These are phyloP conservation scores for Lyophyllum shimeji DNA, from an alignment of 768 basidiomycete species.

Conservation along the genomic window DNA sequence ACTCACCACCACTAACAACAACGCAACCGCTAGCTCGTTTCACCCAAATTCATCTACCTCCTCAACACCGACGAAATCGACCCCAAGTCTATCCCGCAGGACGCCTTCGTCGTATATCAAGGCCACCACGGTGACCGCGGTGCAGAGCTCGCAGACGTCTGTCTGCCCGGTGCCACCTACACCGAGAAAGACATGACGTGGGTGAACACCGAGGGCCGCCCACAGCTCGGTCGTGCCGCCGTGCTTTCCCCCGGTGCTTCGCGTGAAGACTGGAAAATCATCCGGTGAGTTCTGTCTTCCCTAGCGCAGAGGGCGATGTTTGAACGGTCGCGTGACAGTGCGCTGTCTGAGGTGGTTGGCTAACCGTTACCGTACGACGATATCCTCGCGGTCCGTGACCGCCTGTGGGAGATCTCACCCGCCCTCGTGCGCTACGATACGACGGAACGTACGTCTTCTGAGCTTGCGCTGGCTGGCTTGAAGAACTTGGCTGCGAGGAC, in stretches of 20 bases:
- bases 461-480: conserved; percentile 71
- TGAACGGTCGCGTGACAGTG: conserved; percentile 41
- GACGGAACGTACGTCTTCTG: conserved; percentile 72
- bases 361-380: conserved; percentile 87
- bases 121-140: conserved; percentile 98
- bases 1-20: too few relatives aligned
- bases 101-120: conserved; percentile 98
- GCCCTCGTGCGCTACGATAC: conserved; percentile 83
- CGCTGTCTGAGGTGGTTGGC: conserved; percentile 86
- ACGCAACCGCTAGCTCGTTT: too few relatives aligned
- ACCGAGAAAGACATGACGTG: conserved; percentile 89
- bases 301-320: too few relatives aligned
- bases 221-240: conserved; percentile 90
- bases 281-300: conserved; percentile 57
- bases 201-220: conserved; percentile 96
- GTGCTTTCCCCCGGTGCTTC: conserved; percentile 94
- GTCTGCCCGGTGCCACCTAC: conserved; percentile 89
- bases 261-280: conserved; percentile 97
- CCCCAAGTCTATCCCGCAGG: conserved; percentile 80
- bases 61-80: conserved; percentile 95
- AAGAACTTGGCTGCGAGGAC: conserved; percentile 53
- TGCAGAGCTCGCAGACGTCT: conserved; percentile 96
- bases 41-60: conserved; percentile 97
- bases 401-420: conserved; percentile 97
- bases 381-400: conserved; percentile 76